These are phyloP conservation scores for Phymatotrichopsis omnivora DNA, from an alignment of 2,329 filamentous ascomycete species.

Conservation along the genomic window DNA sequence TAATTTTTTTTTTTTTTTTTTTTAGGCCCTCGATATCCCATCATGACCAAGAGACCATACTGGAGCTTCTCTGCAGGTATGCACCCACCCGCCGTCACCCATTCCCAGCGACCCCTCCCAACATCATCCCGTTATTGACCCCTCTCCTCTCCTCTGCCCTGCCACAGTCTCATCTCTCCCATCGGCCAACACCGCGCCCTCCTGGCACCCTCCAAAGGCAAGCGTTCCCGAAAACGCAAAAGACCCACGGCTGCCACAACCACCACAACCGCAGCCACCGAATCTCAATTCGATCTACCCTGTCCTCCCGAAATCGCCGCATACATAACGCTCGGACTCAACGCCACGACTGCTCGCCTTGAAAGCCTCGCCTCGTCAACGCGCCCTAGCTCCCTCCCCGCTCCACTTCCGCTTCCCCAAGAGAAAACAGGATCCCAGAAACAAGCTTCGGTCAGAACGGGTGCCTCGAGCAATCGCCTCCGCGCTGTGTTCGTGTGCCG, in stretches of 20 bases:
- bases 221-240: slow-evolving; percentile 47
- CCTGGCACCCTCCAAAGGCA: slow-evolving; percentile 50
- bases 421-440: background rate
- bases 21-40: slow-evolving; percentile 50
- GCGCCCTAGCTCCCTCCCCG: slow-evolving; percentile 9
- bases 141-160: background rate
- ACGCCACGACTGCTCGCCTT: slow-evolving; percentile 51
- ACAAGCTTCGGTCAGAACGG: background rate
- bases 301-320: slow-evolving; percentile 45
- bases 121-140: background rate
- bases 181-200: slow-evolving; percentile 53
- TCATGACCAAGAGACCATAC: slow-evolving; percentile 52
- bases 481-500: slow-evolving; percentile 49
- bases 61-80: slow-evolving; percentile 59
- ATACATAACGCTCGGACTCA: slow-evolving; percentile 54
- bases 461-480: slow-evolving; percentile 32
- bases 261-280: slow-evolving; percentile 21
- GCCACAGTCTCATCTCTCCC: slow-evolving; percentile 50
- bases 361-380: slow-evolving; percentile 37
- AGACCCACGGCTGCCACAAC: slow-evolving; percentile 34
- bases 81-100: slow-evolving; percentile 24
- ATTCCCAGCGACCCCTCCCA: background rate
- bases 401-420: background rate
- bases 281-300: slow-evolving; percentile 29
- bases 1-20: slow-evolving; percentile 22